A percentile compares a stretch with the other conserved stretches of the same genome.
Evolutionary conservation across 2,329 filamentous ascomycete genomes (phyloP).

Genomic region (Neoarthrinium moseri): DNA sequence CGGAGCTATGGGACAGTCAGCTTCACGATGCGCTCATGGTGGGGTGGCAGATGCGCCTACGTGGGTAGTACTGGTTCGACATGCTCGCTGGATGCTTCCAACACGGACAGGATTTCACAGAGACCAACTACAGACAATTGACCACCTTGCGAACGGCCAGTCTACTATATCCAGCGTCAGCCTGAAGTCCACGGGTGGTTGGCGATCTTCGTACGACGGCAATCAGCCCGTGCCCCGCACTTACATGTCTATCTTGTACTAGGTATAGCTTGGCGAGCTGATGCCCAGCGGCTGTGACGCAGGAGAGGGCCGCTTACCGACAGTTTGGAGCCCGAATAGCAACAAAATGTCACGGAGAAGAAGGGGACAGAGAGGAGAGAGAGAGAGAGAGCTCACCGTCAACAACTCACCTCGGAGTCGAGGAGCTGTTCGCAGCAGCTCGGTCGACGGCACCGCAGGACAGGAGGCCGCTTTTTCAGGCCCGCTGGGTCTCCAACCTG

Average conservation of each 20-base stretch:
- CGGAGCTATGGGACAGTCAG: conserved; percentile 33
- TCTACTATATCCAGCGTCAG: conserved; percentile 1
- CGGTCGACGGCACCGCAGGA: not conserved
- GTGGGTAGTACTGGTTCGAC: conserved; percentile 47
- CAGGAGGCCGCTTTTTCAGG: conserved; percentile 3
- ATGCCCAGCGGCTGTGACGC: not conserved
- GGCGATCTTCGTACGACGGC: not conserved
- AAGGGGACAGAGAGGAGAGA: too few relatives aligned
- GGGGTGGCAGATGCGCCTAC: conserved; percentile 29
- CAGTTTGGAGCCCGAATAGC: not conserved
- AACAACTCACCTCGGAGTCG: too few relatives aligned
- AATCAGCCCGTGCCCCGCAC: conserved; percentile 5
- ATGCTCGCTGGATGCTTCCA: conserved; percentile 26
- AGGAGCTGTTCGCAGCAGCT: not conserved
- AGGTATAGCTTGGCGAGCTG: not conserved
- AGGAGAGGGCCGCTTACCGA: not conserved
- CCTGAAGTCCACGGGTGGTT: not conserved
- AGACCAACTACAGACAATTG: too few relatives aligned
- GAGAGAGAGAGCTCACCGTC: not conserved
- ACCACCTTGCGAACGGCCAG: not conserved
- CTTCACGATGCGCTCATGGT: conserved; percentile 8
- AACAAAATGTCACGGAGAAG: too few relatives aligned
- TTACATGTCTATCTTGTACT: conserved; percentile 2
- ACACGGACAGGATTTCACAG: too few relatives aligned
- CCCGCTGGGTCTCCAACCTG: not conserved